Base-by-base conservation (phyloP, 768 basidiomycete genomes). In the Lactarius vividus region DNA sequence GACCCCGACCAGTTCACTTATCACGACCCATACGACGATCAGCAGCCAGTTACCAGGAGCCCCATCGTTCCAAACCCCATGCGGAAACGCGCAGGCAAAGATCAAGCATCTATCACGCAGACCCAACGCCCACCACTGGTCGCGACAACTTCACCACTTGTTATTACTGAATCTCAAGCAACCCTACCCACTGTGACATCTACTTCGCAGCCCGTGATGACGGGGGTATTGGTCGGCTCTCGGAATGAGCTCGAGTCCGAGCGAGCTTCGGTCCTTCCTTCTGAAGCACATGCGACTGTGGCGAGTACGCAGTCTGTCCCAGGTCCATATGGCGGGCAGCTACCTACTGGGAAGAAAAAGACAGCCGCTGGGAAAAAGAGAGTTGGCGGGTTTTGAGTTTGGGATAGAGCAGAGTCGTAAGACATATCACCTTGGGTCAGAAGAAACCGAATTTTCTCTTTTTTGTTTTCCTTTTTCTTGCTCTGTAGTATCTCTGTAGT, bases 301-400 rank as follows among this genome's bases (percentile, higher is more conserved):
- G 75, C 80, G 44, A 91, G 83, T 68, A 93, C 91, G 2, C 91
- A 94, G 73, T 75, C 87, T 13, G 74, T 91, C 11, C 84, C 91
- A 4, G 91, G 92, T 3, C 83, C 81, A 0, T 85, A 85, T 75
- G 92, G 91, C 39, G 89, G 88, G 31, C 81, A 88, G 49, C 81
- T 31, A 13, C 20, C 42, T 55, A 18, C 80, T 28, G 64, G 69
- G 7, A 89, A 83, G 77, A 87, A 86, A 78, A 88, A 86, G 73
- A 63, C 75, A 33, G 73, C 33, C 0, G 11, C 31, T 1, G 57
- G 69, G 23, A 91, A 87, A 79, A 92, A 88, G 76, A 80, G 91
- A 35, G 54, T 91, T 49, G 89, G 89, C 11, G 92, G 92, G 8
- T 94, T 94, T 73, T 94, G 75, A 83, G 60, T 23, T 28, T 49